Conservation (phyloP, 768 basidiomycete genomes). For the Mycena kentingensis region DNA sequence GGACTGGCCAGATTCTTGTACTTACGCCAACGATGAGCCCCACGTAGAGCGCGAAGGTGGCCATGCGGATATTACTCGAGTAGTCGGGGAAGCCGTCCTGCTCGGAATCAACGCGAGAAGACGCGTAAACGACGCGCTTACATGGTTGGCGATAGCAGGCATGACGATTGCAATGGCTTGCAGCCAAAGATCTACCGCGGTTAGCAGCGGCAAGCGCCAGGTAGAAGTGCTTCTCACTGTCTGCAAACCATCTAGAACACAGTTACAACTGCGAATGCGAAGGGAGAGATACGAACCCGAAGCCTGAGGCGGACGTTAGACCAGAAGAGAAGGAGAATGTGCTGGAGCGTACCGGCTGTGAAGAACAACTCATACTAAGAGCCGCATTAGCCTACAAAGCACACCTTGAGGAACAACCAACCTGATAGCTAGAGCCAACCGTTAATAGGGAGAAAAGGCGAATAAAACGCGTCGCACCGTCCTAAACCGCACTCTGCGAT, state of each 20-base stretch:
- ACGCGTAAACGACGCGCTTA: slow-evolving; percentile 11
- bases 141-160: slow-evolving; percentile 23
- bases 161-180: slow-evolving; percentile 43
- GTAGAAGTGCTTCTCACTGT: slow-evolving; percentile 9
- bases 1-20: not conserved
- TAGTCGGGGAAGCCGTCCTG: slow-evolving; percentile 22
- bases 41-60: slow-evolving; percentile 37
- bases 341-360: slow-evolving; percentile 12
- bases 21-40: slow-evolving; percentile 44
- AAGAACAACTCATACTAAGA: slow-evolving; percentile 18
- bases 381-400: not conserved
- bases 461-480: slow-evolving; percentile 5
- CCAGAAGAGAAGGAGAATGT: not conserved
- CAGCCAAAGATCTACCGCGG: slow-evolving; percentile 32
- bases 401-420: not conserved
- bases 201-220: not conserved
- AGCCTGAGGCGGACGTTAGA: slow-evolving; percentile 2
- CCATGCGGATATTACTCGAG: slow-evolving; percentile 37
- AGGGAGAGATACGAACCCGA: slow-evolving; percentile 11
- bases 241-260: slow-evolving; percentile 19
- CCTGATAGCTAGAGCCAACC: slow-evolving; percentile 16
- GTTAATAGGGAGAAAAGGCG: not conserved
- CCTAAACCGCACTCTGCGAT: slow-evolving; percentile 22
- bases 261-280: not conserved
- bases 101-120: slow-evolving; percentile 31